These are phyloP conservation scores for Speleostelium caveatum DNA, from an alignment of 78 protist species.

Conservation along the genomic window DNA sequence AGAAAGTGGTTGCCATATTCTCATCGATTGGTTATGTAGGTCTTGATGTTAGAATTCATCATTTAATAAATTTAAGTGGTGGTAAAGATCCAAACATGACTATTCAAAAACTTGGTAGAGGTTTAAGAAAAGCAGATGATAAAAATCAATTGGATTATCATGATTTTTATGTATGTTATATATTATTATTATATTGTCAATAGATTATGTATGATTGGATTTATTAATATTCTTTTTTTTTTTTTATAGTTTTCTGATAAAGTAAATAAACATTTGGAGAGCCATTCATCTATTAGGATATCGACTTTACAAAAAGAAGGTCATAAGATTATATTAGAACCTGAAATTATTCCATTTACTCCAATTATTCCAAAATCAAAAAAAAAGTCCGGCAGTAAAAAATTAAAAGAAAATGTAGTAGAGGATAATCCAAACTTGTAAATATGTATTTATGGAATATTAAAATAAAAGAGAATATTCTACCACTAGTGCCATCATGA, in stretches of 20 bases:
- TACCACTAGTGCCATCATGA: neutral
- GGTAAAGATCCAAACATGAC: constrained; percentile 78
- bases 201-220: neutral
- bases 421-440: neutral
- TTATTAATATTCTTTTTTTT: no score
- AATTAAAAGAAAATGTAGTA: neutral
- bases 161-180: constrained; percentile 63
- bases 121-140: constrained; percentile 78
- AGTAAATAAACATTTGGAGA: constrained; percentile 30
- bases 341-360: constrained; percentile 14
- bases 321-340: constrained; percentile 35
- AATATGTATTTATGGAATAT: neutral
- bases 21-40: constrained; percentile 79
- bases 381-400: neutral
- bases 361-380: no score
- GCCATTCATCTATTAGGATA: constrained; percentile 61
- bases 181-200: neutral
- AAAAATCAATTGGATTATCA: constrained; percentile 69
- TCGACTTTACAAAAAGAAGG: constrained; percentile 54
- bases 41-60: constrained; percentile 68
- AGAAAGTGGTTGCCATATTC: constrained; percentile 76
- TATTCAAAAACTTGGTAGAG: constrained; percentile 77
- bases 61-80: constrained; percentile 70
- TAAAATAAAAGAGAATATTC: neutral
- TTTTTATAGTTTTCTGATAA: constrained; percentile 24